Percentiles rank a stretch among this genome's conserved stretches.
Conservation (phyloP, 176 grass and related monocot genomes). For the Carex cristatella region DNA sequence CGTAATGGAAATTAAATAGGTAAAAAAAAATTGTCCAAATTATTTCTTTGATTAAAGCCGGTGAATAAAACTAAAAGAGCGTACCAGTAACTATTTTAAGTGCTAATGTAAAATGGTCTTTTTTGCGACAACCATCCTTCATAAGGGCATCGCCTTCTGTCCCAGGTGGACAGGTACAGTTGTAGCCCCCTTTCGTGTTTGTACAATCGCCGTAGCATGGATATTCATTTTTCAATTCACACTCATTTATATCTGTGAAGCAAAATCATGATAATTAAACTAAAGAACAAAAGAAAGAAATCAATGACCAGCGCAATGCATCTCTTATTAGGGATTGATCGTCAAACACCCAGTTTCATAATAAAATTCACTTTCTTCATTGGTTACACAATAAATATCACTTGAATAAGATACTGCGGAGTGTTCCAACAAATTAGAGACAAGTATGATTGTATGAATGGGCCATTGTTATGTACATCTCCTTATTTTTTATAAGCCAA, state of each 20-base stretch:
- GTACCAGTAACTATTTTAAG: constrained; percentile 49
- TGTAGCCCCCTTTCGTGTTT: constrained; percentile 24
- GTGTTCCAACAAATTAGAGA: no score
- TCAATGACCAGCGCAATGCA: background rate
- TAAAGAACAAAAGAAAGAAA: background rate
- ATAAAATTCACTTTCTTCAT: no score
- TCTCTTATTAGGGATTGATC: no score
- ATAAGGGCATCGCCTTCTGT: constrained; percentile 13
- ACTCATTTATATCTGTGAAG: constrained; percentile 59
- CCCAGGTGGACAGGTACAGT: constrained; percentile 34
- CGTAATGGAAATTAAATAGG: background rate
- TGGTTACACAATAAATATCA: no score
- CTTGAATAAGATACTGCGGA: no score
- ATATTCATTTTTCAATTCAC: background rate
- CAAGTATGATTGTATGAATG: no score
- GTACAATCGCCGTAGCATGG: constrained; percentile 39
- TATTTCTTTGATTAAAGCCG: background rate
- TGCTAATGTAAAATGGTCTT: constrained; percentile 38
- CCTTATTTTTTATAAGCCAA: no score
- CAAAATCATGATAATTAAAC: background rate
- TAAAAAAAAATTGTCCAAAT: background rate
- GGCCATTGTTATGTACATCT: no score
- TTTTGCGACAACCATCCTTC: constrained; percentile 36
- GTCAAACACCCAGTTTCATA: no score
- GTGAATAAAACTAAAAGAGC: background rate